phyloP scores from a whole-genome alignment of 306 rosid species.

The Parietaria judaica region DNA sequence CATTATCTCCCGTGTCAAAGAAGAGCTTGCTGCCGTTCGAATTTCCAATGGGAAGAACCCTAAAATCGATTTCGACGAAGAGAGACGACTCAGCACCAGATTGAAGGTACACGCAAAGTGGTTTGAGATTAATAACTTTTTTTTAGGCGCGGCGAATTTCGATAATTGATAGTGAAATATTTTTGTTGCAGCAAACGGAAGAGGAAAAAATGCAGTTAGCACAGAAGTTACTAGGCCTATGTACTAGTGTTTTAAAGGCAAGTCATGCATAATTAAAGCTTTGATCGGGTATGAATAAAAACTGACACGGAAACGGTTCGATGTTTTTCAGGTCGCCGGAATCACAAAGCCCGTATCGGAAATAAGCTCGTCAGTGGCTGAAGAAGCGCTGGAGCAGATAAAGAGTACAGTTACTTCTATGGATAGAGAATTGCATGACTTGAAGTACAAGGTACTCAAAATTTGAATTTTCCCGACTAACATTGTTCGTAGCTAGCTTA shows the following conservation, averaged over 20 bases:
- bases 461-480: background rate
- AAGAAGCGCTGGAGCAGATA: conserved; percentile 59
- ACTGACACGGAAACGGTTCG: background rate
- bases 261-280: background rate
- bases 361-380: conserved; percentile 54
- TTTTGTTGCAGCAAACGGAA: conserved; percentile 54
- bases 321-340: conserved; percentile 71
- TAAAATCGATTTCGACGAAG: conserved; percentile 57
- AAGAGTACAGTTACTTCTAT: conserved; percentile 41
- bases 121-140: background rate
- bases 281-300: background rate
- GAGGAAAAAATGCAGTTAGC: conserved; percentile 79
- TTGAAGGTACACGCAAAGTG: conserved; percentile 38
- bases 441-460: conserved; percentile 61
- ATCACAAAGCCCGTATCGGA: conserved; percentile 43
- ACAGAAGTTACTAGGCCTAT: conserved; percentile 56
- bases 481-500: background rate
- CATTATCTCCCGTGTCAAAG: conserved; percentile 55
- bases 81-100: conserved; percentile 50
- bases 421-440: conserved; percentile 64
- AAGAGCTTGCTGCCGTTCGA: conserved; percentile 51
- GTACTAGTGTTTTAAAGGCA: conserved; percentile 69
- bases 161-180: conserved; percentile 19
- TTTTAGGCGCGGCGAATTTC: background rate
- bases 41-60: conserved; percentile 44